Evolutionary conservation across 805 yeast species (phyloP).

Genomic region (Pichia insulana): DNA sequence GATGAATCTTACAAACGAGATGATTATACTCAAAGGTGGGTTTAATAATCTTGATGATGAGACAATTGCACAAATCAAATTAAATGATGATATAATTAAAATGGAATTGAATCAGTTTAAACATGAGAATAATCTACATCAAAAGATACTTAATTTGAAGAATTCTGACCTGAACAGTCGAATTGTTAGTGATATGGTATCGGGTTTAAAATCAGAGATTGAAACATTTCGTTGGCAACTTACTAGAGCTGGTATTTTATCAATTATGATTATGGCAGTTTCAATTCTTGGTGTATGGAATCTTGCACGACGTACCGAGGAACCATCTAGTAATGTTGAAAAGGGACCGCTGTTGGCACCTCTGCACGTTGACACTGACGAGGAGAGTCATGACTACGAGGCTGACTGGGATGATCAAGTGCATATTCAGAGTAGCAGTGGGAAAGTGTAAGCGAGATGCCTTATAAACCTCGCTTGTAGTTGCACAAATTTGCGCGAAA

Average conservation of each 20-base stretch:
- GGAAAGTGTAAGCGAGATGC: not conserved
- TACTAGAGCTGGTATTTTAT: constrained; percentile 78
- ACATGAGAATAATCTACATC: constrained; percentile 71
- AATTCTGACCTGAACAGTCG: constrained; percentile 80
- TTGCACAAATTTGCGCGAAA: not conserved
- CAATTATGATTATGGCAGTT: constrained; percentile 59
- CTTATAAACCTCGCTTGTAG: not conserved
- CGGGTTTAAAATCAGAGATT: constrained; percentile 77
- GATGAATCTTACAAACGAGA: constrained; percentile 55
- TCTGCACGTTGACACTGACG: constrained; percentile 43
- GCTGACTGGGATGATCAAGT: constrained; percentile 39
- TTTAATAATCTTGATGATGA: constrained; percentile 70
- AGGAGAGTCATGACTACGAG: constrained; percentile 45
- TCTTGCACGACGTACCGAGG: constrained; percentile 26
- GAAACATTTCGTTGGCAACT: constrained; percentile 91
- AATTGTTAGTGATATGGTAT: constrained; percentile 70
- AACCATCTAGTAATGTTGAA: no score
- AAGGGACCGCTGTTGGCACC: constrained; percentile 28
- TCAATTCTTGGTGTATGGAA: constrained; percentile 47
- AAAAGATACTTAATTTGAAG: constrained; percentile 55
- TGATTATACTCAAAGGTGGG: constrained; percentile 63
- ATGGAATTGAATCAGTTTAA: constrained; percentile 82
- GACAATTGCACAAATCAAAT: constrained; percentile 46
- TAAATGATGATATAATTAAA: constrained; percentile 60
- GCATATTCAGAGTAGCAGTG: not conserved